Evolutionary conservation across 371 early-diverging fungal genomes (phyloP).

Genomic region (Rhizomucor miehei): DNA sequence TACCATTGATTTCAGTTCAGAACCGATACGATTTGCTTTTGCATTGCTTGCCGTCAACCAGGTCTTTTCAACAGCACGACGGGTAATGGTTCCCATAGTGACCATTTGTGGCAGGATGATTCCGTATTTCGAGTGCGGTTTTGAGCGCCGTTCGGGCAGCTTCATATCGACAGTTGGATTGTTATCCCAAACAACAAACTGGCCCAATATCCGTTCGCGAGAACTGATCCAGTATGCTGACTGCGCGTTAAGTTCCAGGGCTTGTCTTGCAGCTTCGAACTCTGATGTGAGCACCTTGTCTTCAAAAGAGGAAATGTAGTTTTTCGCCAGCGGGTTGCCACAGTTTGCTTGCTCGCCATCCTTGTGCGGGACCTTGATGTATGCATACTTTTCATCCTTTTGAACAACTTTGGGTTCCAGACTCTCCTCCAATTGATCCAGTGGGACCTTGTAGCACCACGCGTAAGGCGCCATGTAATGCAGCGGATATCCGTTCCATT

Average conservation of each 20-base stretch:
- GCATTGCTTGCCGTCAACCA: slow-evolving; percentile 98
- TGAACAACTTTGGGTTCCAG: slow-evolving; percentile 17
- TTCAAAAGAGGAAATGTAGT: slow-evolving; percentile 77
- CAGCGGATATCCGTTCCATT: slow-evolving; percentile 86
- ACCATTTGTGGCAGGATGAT: slow-evolving; percentile 92
- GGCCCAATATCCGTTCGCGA: slow-evolving; percentile 77
- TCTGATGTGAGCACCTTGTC: slow-evolving; percentile 73
- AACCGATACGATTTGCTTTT: slow-evolving; percentile 86
- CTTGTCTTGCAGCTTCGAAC: slow-evolving; percentile 72
- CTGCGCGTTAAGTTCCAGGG: slow-evolving; percentile 72
- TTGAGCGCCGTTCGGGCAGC: slow-evolving; percentile 24
- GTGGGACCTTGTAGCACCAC: slow-evolving; percentile 78
- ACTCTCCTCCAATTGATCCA: slow-evolving; percentile 4
- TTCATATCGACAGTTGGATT: slow-evolving; percentile 39
- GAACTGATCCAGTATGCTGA: slow-evolving; percentile 94
- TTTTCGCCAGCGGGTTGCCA: slow-evolving; percentile 86
- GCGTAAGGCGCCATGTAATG: slow-evolving; percentile 64
- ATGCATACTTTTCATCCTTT: slow-evolving; percentile 46
- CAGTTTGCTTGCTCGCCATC: slow-evolving; percentile 81
- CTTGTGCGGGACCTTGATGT: slow-evolving; percentile 84
- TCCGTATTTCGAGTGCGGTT: slow-evolving; percentile 37
- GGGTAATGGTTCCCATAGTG: slow-evolving; percentile 96
- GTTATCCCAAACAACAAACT: slow-evolving; percentile 84
- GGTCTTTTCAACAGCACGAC: slow-evolving; percentile 90
- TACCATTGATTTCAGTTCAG: slow-evolving; percentile 90